Base-by-base conservation (phyloP, 805 yeast species). In the Candida qinlingensis region DNA sequence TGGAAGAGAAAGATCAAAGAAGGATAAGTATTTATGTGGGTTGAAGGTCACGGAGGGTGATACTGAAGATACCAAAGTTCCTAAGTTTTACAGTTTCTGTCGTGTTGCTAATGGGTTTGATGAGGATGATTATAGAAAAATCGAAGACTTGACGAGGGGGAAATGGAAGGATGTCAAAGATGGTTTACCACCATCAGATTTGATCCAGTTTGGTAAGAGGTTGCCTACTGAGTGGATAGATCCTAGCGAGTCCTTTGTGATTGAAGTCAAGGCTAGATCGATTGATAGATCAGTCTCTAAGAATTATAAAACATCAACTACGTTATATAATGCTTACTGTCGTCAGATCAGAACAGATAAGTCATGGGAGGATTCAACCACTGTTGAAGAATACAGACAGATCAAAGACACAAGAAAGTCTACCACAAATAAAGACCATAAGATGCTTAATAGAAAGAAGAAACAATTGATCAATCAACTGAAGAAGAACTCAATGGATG, bases 101-200 rank as follows among this genome's bases (percentile, higher is more conserved):
- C 74, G 77, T 25, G 85, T 91, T 41, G 92, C 96, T 1, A 89
- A 91, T 59, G 98, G 98, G 1, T 79, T 92, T 50, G 77, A 87
- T 8, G 65, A 69, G 1, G 77, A 74, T 2, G 91, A 85, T 48
- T 83, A 76, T 51, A 75, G 76, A 33, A 71, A 70, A 41, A 81
- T 94, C 37, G 78, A 77, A 37, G 69, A 78, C 25, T 49, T 68
- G 7, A 79, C 94, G 0, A 64, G 72, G 38, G 83, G 80, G 1
- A 75, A 79, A 52, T 87, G 96, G 96, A 68, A 67, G 1, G 63
- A 68, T 25, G 71, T 64, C 48, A 67, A 71, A 7, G 59, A 59
- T 4, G 55, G 53, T 0, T 57, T 63, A 27, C 82, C 81, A 4
- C 79, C 82, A 0, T 47, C 65, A 0, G 55, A 61, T 1, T 36